Evolutionary conservation across 1,139 yeast genomes (phyloP).

Genomic region (Blastobotrys aristatus): DNA sequence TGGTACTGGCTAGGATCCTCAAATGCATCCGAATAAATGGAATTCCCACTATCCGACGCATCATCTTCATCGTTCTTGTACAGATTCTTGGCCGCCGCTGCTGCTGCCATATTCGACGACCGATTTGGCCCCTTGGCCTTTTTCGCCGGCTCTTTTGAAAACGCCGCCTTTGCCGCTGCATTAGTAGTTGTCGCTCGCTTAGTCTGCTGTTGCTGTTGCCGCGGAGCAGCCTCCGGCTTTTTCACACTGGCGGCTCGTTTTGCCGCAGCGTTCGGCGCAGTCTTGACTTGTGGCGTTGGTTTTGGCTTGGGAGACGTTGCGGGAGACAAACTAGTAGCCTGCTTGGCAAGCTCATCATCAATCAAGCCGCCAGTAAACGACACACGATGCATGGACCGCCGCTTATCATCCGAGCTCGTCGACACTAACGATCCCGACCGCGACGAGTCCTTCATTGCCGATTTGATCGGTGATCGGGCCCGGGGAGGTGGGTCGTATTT

Average conservation of each 20-base stretch:
- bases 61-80: conserved; percentile 11
- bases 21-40: conserved; percentile 28
- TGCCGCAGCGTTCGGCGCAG: conserved; percentile 1
- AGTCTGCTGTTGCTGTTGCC: no score
- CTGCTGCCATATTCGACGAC: conserved; percentile 19
- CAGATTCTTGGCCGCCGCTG: conserved; percentile 20
- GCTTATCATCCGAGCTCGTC: not conserved
- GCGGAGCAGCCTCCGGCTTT: not conserved
- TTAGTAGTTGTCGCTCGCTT: not conserved
- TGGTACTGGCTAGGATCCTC: conserved; percentile 17
- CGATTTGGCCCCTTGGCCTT: not conserved
- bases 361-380: conserved; percentile 4
- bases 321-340: not conserved
- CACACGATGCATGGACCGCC: conserved; percentile 4
- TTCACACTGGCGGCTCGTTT: not conserved
- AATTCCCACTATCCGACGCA: conserved; percentile 26
- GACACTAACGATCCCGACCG: conserved; percentile 10
- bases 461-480: conserved; percentile 31
- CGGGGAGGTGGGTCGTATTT: conserved; percentile 26
- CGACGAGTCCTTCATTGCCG: conserved; percentile 29
- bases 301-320: no score
- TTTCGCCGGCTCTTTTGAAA: not conserved
- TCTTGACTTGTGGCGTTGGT: not conserved
- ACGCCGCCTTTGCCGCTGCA: conserved; percentile 12
- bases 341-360: conserved; percentile 1